Evolutionary conservation across 306 rosid genomes (phyloP).

Genomic region (Cucurbita maxima): DNA sequence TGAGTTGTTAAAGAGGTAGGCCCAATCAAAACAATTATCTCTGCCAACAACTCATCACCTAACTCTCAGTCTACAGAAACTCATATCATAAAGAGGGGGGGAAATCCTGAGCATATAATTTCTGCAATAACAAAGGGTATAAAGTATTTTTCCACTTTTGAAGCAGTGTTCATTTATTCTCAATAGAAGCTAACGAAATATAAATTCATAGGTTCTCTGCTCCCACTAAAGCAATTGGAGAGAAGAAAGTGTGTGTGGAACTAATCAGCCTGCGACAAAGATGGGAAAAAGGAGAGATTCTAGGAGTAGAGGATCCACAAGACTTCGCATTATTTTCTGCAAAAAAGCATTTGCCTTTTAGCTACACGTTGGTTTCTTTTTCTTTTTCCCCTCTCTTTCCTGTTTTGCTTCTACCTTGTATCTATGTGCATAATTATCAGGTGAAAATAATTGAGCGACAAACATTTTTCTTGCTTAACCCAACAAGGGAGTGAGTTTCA

Average conservation of each 20-base stretch:
- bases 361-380: slow-evolving; percentile 5
- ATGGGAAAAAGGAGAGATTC: slow-evolving; percentile 20
- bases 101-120: not conserved
- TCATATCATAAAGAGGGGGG: not conserved
- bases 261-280: slow-evolving; percentile 6
- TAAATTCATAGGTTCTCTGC: slow-evolving; percentile 5
- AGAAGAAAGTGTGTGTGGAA: not conserved
- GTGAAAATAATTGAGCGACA: not conserved
- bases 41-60: not conserved
- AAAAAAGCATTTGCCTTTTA: slow-evolving; percentile 1
- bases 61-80: not conserved
- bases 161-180: not conserved
- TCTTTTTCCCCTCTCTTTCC: not conserved
- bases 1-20: slow-evolving; percentile 3
- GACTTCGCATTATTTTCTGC: slow-evolving; percentile 6
- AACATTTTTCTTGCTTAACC: not conserved
- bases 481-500: not conserved
- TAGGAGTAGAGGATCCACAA: slow-evolving; percentile 8
- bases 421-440: not conserved
- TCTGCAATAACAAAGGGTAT: slow-evolving; percentile 3
- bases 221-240: slow-evolving; percentile 10
- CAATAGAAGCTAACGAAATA: not conserved
- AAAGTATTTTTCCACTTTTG: not conserved
- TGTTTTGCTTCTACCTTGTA: slow-evolving; percentile 5
- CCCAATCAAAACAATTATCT: not conserved